Evolutionary conservation across 2,329 filamentous ascomycete species (phyloP).

Genomic region (Stemphylium lycopersici): DNA sequence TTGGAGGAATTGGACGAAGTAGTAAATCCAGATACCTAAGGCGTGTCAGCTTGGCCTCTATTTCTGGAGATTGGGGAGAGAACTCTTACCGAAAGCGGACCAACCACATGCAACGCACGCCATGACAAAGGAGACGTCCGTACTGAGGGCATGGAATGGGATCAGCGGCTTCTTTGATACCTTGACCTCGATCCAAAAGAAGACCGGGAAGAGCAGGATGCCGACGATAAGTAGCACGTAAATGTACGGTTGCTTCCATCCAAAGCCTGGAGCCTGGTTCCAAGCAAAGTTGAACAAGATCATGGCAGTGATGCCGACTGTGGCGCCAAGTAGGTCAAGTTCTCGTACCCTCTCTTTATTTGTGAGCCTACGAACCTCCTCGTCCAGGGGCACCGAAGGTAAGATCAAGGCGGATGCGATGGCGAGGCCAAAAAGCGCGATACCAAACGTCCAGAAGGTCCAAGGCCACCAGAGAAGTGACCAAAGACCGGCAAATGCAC

Average conservation of each 20-base stretch:
- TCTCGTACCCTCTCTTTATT: constrained; percentile 36
- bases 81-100: constrained; percentile 40
- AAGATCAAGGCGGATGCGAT: constrained; percentile 49
- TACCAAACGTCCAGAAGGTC: constrained; percentile 55
- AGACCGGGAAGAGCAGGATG: constrained; percentile 59
- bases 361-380: constrained; percentile 17
- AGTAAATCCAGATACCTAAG: constrained; percentile 40
- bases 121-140: constrained; percentile 62
- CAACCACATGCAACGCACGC: constrained; percentile 57
- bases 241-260: constrained; percentile 65
- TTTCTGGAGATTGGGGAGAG: neutral
- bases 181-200: constrained; percentile 60
- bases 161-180: constrained; percentile 61
- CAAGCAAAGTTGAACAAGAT: constrained; percentile 69
- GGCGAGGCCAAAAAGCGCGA: constrained; percentile 49
- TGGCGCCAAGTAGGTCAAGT: constrained; percentile 54
- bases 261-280: constrained; percentile 67
- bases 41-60: neutral
- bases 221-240: constrained; percentile 65
- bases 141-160: constrained; percentile 59
- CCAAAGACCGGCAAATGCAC: constrained; percentile 50
- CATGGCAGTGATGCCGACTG: constrained; percentile 61
- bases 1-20: constrained; percentile 40
- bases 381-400: constrained; percentile 40
- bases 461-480: constrained; percentile 60